phyloP scores from a whole-genome alignment of 2,329 filamentous ascomycete genomes.

The Uncinocarpus reesii region DNA sequence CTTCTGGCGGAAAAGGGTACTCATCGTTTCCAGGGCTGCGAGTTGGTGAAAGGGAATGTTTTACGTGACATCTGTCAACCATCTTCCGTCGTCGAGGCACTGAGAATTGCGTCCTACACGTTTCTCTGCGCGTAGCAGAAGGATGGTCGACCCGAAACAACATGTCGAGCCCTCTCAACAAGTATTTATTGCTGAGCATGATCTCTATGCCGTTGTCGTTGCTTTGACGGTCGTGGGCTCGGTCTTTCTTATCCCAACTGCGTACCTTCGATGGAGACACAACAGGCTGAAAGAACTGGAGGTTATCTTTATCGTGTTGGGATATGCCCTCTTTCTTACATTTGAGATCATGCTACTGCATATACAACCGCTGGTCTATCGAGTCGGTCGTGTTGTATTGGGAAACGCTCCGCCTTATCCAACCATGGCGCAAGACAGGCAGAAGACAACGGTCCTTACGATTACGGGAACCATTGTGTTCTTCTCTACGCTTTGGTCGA shows the following conservation, averaged over 20 bases:
- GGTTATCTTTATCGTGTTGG: slow-evolving; percentile 8
- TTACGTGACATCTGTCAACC: background rate
- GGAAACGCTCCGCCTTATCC: background rate
- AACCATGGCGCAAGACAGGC: background rate
- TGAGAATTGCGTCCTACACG: background rate
- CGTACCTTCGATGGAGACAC: slow-evolving; percentile 12
- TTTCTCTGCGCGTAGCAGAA: background rate
- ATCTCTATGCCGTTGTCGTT: slow-evolving; percentile 9
- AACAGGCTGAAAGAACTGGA: slow-evolving; percentile 6
- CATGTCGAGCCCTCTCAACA: background rate
- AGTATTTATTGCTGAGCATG: slow-evolving; percentile 8
- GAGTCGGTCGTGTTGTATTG: slow-evolving; percentile 7
- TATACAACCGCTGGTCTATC: slow-evolving; percentile 7
- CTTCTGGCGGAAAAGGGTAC: background rate
- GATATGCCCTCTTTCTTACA: slow-evolving; percentile 9
- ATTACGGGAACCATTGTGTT: slow-evolving; percentile 7
- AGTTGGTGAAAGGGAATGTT: background rate
- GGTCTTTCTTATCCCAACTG: slow-evolving; percentile 7
- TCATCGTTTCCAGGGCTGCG: background rate
- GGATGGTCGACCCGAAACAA: background rate
- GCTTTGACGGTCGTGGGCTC: slow-evolving; percentile 10
- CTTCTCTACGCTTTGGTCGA: slow-evolving; percentile 5
- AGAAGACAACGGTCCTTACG: slow-evolving; percentile 4
- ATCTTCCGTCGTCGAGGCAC: background rate
- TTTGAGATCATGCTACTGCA: slow-evolving; percentile 5